Percentiles rank a stretch among this genome's conserved stretches.
Conservation (phyloP, 257 asterid genomes). For the Petunia secreta region DNA sequence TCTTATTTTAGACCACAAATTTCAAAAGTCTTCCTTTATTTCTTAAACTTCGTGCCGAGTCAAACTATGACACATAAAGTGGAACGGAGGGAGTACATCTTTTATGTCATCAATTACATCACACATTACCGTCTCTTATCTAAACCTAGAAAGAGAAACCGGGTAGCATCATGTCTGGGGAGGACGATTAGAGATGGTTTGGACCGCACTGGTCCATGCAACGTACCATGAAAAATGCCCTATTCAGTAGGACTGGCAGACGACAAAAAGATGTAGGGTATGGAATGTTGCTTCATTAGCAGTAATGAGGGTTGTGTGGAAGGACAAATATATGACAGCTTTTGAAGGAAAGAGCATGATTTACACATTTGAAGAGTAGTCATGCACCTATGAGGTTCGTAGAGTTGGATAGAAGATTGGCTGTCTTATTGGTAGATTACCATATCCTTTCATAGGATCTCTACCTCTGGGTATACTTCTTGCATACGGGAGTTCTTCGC, state of each 20-base stretch:
- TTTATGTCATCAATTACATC: conserved; percentile 8
- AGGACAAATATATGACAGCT: not conserved
- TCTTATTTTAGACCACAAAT: no score
- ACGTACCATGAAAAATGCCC: not conserved
- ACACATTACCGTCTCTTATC: not conserved
- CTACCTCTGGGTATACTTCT: not conserved
- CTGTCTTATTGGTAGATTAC: not conserved
- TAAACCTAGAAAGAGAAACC: conserved; percentile 2
- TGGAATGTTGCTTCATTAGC: not conserved
- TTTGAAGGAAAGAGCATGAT: not conserved
- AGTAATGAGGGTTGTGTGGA: conserved; percentile 11
- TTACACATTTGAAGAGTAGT: conserved; percentile 6
- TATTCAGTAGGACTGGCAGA: not conserved
- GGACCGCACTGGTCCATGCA: not conserved
- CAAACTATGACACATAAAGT: no score
- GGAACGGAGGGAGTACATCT: no score
- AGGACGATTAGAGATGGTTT: not conserved
- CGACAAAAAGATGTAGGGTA: not conserved
- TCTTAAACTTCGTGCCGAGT: no score
- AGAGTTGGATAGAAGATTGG: not conserved
- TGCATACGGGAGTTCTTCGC: not conserved
- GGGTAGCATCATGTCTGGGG: not conserved
- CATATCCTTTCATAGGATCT: not conserved
- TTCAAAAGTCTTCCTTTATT: no score
- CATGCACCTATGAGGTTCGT: not conserved